These are phyloP conservation scores for Corchorus capsularis DNA, from an alignment of 345 rosid species.

Conservation along the genomic window DNA sequence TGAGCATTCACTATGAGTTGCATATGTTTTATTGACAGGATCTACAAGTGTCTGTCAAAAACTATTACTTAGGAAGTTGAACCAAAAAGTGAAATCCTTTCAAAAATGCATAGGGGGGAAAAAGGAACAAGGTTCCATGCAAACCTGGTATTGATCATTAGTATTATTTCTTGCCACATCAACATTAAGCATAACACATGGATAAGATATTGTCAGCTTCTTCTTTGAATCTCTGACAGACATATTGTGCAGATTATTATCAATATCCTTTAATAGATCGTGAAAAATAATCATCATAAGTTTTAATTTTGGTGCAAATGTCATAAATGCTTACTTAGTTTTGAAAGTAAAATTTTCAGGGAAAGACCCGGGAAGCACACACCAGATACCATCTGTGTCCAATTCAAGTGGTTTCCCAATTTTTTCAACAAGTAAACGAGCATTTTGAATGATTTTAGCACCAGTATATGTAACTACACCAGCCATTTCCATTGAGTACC, in stretches of 20 bases:
- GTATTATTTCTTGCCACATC: constrained; percentile 93
- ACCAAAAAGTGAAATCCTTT: constrained; percentile 21
- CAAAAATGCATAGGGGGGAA: constrained; percentile 18
- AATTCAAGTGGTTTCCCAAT: constrained; percentile 98
- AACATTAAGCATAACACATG: constrained; percentile 97
- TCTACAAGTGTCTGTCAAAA: constrained; percentile 72
- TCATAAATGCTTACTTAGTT: constrained; percentile 62
- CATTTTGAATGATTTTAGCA: constrained; percentile 98
- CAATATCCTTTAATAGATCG: constrained; percentile 21
- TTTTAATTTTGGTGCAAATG: background rate
- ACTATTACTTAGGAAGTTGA: constrained; percentile 17
- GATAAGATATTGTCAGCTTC: constrained; percentile 90
- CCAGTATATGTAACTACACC: constrained; percentile 99
- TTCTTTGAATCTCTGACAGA: constrained; percentile 72
- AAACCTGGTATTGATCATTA: constrained; percentile 95
- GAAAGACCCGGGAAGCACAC: constrained; percentile 91
- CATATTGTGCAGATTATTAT: constrained; percentile 26
- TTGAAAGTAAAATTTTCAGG: constrained; percentile 94
- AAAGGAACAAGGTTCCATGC: constrained; percentile 18
- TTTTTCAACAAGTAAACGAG: constrained; percentile 86
- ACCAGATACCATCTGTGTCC: constrained; percentile 99
- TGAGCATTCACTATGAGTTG: constrained; percentile 91
- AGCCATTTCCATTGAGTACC: constrained; percentile 99
- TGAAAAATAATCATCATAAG: constrained; percentile 9
- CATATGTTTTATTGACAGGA: constrained; percentile 72